Percentiles rank a stretch among this genome's conserved stretches.
Evolutionary conservation across 2,329 filamentous ascomycete species (phyloP).

Genomic region (Paecilomyces dactylethromorphus): DNA sequence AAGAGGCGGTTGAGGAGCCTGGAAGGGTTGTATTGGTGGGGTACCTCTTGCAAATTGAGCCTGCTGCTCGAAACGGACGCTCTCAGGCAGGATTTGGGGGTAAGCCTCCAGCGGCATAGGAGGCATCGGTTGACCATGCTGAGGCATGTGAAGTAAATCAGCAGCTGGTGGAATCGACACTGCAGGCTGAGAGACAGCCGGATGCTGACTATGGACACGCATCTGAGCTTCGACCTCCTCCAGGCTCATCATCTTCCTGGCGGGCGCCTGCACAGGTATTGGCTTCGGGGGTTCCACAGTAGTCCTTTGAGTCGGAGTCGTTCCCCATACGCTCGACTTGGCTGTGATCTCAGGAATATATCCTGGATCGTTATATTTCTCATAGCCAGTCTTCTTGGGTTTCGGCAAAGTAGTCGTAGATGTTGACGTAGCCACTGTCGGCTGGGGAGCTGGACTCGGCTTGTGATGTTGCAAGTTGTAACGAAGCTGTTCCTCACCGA

Average conservation of each 20-base stretch:
- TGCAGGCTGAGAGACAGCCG: conserved; percentile 16
- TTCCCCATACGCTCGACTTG: conserved; percentile 88
- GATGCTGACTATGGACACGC: conserved; percentile 54
- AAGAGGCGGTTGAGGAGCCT: conserved; percentile 30
- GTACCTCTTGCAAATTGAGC: conserved; percentile 28
- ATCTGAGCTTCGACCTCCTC: conserved; percentile 96
- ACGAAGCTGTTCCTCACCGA: conserved; percentile 85
- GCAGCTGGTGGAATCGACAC: conserved; percentile 21
- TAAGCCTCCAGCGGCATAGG: conserved; percentile 22
- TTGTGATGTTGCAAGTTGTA: conserved; percentile 68
- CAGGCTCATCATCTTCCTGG: conserved; percentile 83
- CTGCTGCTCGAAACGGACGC: conserved; percentile 46
- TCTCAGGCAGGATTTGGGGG: conserved; percentile 35
- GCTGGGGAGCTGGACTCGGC: conserved; percentile 36
- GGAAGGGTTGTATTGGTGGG: conserved; percentile 29
- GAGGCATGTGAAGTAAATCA: conserved; percentile 26
- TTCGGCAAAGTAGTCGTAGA: conserved; percentile 35
- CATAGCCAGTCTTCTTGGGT: conserved; percentile 75
- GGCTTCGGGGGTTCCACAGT: conserved; percentile 10
- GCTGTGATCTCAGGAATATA: conserved; percentile 87
- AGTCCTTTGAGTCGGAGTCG: conserved; percentile 43
- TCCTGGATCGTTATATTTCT: conserved; percentile 79
- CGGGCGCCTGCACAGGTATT: conserved; percentile 22
- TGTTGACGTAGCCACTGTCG: conserved; percentile 31
- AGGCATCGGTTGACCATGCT: conserved; percentile 20